Base-by-base conservation (phyloP, 768 basidiomycete genomes). In the Pleurotus citrinopileatus region DNA sequence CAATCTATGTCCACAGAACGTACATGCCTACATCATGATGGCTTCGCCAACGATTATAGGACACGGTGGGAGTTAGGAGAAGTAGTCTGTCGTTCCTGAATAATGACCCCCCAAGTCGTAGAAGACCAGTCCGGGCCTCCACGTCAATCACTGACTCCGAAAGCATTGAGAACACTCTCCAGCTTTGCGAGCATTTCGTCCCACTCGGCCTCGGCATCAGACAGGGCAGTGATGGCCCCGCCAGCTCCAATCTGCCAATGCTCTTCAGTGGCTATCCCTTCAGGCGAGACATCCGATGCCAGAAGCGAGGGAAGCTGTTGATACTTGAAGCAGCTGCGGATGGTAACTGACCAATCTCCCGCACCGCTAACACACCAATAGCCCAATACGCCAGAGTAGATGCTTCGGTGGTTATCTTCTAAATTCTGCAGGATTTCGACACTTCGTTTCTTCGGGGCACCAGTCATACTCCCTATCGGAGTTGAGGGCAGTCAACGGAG, bases 181-280 rank as follows among this genome's bases (percentile, higher is more conserved):
- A 95, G 78, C 67, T 98, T 98, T n/a, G 84, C 76, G 17, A 83
- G 61, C 80, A 98, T 96, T 66, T 98, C 95, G 5, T 96, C 94
- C 94, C 94, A 97, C 67, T 98, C 95, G 4, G 78, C 84, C 42
- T 85, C 81, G 3, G 87, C 78, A 56, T 94, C 83, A 4, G 94
- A 95, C 34, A 98, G 76, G 12, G 93, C 94, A 19, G 95, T 98
- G 60, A 98, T 97, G 8, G 94, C 95, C 29, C 95, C 95, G n/a
- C 95, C 95, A 17, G 94, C 93, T 17, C 94, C 95, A 27, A 96
- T 75, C 1, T 75, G 71, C 91, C 90, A 92, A 36, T 82, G 74
- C 61, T 91, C 85, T 25, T 63, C 58, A 38, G 19, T 26, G 19
- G 26, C 32, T 25, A 15, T 25, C 2, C 36, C 53, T 15, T 15